phyloP scores from a whole-genome alignment of 1,284 basidiomycete species.

The Sanghuangporus baumii region DNA sequence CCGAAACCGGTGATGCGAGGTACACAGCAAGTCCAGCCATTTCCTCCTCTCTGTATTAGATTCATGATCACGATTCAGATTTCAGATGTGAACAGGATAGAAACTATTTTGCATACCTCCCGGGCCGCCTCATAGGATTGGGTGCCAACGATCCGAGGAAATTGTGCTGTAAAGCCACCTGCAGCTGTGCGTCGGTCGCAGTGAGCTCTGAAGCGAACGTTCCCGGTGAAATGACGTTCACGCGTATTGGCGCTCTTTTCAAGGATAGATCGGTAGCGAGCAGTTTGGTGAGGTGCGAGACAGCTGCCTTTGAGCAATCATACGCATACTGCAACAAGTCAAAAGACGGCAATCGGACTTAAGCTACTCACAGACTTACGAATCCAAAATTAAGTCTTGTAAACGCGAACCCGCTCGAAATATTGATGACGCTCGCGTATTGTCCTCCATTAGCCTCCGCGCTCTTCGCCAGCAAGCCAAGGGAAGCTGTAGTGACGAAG shows the following conservation, averaged over 20 bases:
- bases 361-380: not conserved
- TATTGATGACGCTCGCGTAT: constrained; percentile 30
- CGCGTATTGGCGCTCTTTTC: constrained; percentile 26
- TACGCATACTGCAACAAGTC: constrained; percentile 27
- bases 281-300: constrained; percentile 28
- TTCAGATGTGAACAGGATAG: too few species aligned
- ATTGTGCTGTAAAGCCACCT: constrained; percentile 16
- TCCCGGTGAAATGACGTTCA: constrained; percentile 30
- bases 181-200: constrained; percentile 15
- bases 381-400: constrained; percentile 19
- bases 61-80: too few species aligned
- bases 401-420: constrained; percentile 26
- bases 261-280: constrained; percentile 30
- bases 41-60: constrained; percentile 24
- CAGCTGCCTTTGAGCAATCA: constrained; percentile 28
- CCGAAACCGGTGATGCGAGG: constrained; percentile 25
- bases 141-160: constrained; percentile 19
- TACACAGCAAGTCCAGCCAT: constrained; percentile 26
- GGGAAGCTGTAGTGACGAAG: constrained; percentile 30
- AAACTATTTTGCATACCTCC: constrained; percentile 18
- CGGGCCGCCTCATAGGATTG: constrained; percentile 21
- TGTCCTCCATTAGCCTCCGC: constrained; percentile 20
- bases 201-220: constrained; percentile 28
- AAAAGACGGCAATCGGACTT: not conserved
- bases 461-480: constrained; percentile 27